These are phyloP conservation scores for Prinsepia uniflora DNA, from an alignment of 306 rosid species.

Conservation along the genomic window DNA sequence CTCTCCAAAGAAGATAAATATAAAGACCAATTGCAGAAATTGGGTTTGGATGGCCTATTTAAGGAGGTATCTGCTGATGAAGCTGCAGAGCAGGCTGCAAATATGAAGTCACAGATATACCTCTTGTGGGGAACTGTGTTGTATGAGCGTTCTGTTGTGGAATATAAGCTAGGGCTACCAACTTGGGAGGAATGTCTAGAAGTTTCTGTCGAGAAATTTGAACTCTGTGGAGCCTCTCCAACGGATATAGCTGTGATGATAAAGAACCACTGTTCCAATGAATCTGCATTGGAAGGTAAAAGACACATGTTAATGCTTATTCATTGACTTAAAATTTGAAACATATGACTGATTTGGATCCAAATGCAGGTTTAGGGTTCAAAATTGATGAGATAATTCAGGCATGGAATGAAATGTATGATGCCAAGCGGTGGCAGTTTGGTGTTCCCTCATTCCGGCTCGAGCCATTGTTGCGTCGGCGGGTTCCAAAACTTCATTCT, in stretches of 20 bases:
- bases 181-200: constrained; percentile 97
- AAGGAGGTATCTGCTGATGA: constrained; percentile 62
- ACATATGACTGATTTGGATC: constrained; percentile 19
- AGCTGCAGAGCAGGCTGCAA: constrained; percentile 66
- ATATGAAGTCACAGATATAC: constrained; percentile 73
- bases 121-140: constrained; percentile 87
- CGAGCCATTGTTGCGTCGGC: constrained; percentile 87
- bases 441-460: constrained; percentile 89
- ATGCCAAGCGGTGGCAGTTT: constrained; percentile 92
- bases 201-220: constrained; percentile 86
- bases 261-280: constrained; percentile 93
- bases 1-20: constrained; percentile 66
- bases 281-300: constrained; percentile 82
- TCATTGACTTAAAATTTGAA: constrained; percentile 10
- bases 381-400: constrained; percentile 92
- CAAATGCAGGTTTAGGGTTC: constrained; percentile 65
- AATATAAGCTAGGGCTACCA: constrained; percentile 68
- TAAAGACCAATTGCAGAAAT: constrained; percentile 49
- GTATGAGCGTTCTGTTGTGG: constrained; percentile 87
- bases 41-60: constrained; percentile 59
- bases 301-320: not conserved
- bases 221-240: constrained; percentile 87
- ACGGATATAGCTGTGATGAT: constrained; percentile 91
- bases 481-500: constrained; percentile 76
- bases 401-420: constrained; percentile 98